These are phyloP conservation scores for Sporisorium iseilematis-ciliati DNA, from an alignment of 1,284 basidiomycete species.

Conservation along the genomic window DNA sequence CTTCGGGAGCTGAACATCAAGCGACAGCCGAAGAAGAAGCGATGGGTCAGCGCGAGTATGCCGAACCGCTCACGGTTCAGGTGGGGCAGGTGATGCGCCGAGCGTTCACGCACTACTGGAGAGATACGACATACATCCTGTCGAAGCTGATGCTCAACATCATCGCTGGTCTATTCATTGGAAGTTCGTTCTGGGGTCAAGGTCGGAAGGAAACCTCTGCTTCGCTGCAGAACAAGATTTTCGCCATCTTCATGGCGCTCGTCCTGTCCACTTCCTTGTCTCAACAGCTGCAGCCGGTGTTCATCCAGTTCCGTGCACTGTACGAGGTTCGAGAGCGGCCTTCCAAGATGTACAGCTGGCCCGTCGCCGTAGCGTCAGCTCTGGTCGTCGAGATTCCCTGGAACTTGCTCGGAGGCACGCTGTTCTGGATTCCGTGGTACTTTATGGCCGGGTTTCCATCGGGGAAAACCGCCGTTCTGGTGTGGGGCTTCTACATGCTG, in stretches of 20 bases:
- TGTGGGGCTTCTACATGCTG: slow-evolving; percentile 58
- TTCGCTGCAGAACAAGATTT: slow-evolving; percentile 80
- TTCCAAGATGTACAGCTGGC: slow-evolving; percentile 86
- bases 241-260: slow-evolving; percentile 72
- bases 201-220: slow-evolving; percentile 41
- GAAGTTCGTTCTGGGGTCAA: slow-evolving; percentile 68
- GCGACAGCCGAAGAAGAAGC: slow-evolving; percentile 42
- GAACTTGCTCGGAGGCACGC: slow-evolving; percentile 60
- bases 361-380: slow-evolving; percentile 74
- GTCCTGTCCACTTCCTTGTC: slow-evolving; percentile 62
- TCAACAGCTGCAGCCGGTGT: slow-evolving; percentile 70
- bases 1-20: slow-evolving; percentile 10
- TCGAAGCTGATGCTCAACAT: slow-evolving; percentile 72
- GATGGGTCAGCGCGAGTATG: slow-evolving; percentile 63
- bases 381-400: slow-evolving; percentile 70
- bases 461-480: slow-evolving; percentile 42
- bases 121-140: slow-evolving; percentile 61
- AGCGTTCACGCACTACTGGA: slow-evolving; percentile 65
- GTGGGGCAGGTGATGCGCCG: slow-evolving; percentile 55
- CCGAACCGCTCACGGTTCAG: slow-evolving; percentile 59
- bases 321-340: slow-evolving; percentile 82
- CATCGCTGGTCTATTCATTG: slow-evolving; percentile 75
- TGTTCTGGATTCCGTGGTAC: slow-evolving; percentile 64
- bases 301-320: slow-evolving; percentile 73
- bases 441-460: slow-evolving; percentile 54